phyloP scores from a whole-genome alignment of 345 rosid species.

The Acer yangbiense region DNA sequence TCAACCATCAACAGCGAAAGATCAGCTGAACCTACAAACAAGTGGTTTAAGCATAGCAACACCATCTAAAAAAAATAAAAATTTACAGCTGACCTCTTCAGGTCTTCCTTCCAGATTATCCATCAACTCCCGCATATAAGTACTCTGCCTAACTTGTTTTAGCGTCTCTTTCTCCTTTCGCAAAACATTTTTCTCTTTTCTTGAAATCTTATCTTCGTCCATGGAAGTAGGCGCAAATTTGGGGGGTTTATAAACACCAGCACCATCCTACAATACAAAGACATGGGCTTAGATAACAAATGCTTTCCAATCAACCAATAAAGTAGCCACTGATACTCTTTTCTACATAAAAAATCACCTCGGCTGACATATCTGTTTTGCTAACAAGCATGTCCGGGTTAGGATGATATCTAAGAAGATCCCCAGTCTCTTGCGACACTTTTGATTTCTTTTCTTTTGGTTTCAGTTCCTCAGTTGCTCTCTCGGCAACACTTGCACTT shows the following conservation, averaged over 20 bases:
- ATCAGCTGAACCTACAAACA: constrained; percentile 17
- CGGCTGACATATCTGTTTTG: constrained; percentile 37
- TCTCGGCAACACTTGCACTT: constrained; percentile 43
- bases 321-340: neutral
- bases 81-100: constrained; percentile 62
- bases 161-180: constrained; percentile 70
- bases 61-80: constrained; percentile 1
- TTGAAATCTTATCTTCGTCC: constrained; percentile 79
- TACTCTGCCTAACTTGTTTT: constrained; percentile 53
- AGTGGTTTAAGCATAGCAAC: constrained; percentile 5
- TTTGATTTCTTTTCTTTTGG: constrained; percentile 39
- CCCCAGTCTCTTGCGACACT: constrained; percentile 52
- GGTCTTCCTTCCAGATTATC: constrained; percentile 85
- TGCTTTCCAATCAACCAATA: neutral
- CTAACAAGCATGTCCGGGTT: constrained; percentile 76
- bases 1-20: constrained; percentile 12
- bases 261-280: constrained; percentile 45
- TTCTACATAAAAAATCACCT: constrained; percentile 35
- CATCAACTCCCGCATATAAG: constrained; percentile 66
- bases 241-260: constrained; percentile 66
- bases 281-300: constrained; percentile 24
- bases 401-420: constrained; percentile 70
- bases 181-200: constrained; percentile 62
- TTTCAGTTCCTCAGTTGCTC: constrained; percentile 32
- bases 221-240: constrained; percentile 73